phyloP scores from a whole-genome alignment of 352 stramenopile genomes.

The Thalassiosira oceanica region DNA sequence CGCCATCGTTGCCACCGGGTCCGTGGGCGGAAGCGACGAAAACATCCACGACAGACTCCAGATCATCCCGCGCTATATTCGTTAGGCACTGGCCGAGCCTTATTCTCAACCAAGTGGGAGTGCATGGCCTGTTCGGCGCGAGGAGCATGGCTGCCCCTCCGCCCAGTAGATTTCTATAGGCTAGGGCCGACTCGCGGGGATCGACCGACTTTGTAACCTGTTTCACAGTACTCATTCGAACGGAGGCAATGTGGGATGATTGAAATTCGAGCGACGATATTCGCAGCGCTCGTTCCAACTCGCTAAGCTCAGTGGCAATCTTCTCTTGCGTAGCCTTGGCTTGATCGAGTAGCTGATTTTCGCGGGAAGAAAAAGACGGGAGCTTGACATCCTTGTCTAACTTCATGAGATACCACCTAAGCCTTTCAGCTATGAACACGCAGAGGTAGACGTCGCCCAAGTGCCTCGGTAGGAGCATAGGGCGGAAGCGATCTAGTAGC shows the following conservation, averaged over 20 bases:
- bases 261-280: slow-evolving; percentile 26
- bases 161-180: slow-evolving; percentile 36
- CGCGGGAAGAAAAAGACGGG: neutral
- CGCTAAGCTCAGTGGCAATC: slow-evolving; percentile 16
- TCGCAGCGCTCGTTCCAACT: slow-evolving; percentile 23
- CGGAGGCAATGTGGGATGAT: slow-evolving; percentile 18
- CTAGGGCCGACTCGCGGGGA: slow-evolving; percentile 43
- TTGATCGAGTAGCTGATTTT: slow-evolving; percentile 10
- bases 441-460: slow-evolving; percentile 65
- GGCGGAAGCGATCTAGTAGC: slow-evolving; percentile 77
- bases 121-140: slow-evolving; percentile 3
- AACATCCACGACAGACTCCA: slow-evolving; percentile 68
- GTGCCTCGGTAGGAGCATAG: slow-evolving; percentile 78
- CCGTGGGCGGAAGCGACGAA: slow-evolving; percentile 54
- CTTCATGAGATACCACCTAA: slow-evolving; percentile 38
- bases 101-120: slow-evolving; percentile 62
- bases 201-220: slow-evolving; percentile 18
- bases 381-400: neutral
- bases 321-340: slow-evolving; percentile 14
- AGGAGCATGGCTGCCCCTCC: slow-evolving; percentile 35
- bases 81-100: slow-evolving; percentile 58
- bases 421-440: slow-evolving; percentile 38
- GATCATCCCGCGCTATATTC: slow-evolving; percentile 53
- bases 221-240: neutral
- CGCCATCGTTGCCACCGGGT: slow-evolving; percentile 11